A percentile compares a stretch with the other conserved stretches of the same genome.
These are phyloP conservation scores for Theileria sp. DNA, from an alignment of 169 alveolate species.

Conservation along the genomic window DNA sequence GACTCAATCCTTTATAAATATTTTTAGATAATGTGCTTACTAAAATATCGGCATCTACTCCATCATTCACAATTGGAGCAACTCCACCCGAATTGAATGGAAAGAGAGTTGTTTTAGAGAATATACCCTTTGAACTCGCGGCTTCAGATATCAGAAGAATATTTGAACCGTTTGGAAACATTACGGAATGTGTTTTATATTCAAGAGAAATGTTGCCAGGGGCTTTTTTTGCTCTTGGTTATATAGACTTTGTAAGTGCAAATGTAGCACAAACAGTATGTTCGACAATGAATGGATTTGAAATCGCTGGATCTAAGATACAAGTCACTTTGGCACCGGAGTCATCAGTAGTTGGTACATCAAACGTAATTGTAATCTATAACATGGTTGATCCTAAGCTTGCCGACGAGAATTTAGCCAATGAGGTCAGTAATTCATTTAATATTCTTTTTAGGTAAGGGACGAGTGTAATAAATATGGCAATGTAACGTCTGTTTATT, in stretches of 20 bases:
- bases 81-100: constrained; percentile 39
- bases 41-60: constrained; percentile 21
- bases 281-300: constrained; percentile 41
- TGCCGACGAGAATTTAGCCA: constrained; percentile 25
- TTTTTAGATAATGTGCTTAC: constrained; percentile 24
- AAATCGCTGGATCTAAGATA: constrained; percentile 39
- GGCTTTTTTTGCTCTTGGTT: constrained; percentile 23
- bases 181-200: constrained; percentile 18
- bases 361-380: constrained; percentile 24
- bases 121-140: constrained; percentile 29
- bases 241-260: constrained; percentile 28
- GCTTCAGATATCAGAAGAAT: constrained; percentile 24
- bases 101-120: constrained; percentile 27
- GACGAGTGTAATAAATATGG: constrained; percentile 40
- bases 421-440: constrained; percentile 16
- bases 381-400: constrained; percentile 28
- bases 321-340: constrained; percentile 41
- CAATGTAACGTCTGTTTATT: constrained; percentile 20
- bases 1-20: background rate
- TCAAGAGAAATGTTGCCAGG: constrained; percentile 39
- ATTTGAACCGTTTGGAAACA: constrained; percentile 37
- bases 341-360: constrained; percentile 22
- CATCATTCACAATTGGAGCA: constrained; percentile 27
- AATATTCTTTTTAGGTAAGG: constrained; percentile 9
- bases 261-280: constrained; percentile 32